Evolutionary conservation across 2,329 filamentous ascomycete genomes (phyloP), one percentile per base, ranked within the genome.

Genomic region (Trichoderma lentiforme): DNA sequence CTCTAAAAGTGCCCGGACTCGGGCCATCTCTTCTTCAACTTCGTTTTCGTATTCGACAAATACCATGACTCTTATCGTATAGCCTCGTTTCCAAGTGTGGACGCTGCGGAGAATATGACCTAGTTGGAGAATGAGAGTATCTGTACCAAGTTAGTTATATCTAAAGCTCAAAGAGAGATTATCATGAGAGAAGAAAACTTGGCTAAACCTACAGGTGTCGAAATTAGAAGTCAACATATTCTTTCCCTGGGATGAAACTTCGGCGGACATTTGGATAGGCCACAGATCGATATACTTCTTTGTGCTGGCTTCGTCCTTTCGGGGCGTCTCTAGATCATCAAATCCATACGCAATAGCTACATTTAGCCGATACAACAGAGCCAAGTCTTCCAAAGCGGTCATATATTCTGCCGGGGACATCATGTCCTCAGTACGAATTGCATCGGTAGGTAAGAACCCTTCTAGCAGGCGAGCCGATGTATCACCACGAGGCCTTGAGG

Each of bases 181-280:
- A n/a, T 6, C n/a, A 30, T 6, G 32, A 5, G 9, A 11, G 15
- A 11, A 56, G 21, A 3, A 11, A 15, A 43, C 32, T 18, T n/a
- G 6, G 15, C 5, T 9, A 4, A 14, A 81, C 88, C 81, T 89
- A 86, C 94, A 97, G 0, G 94, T 97, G 79, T 97, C 94, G 79
- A 97, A 97, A 75, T 97, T 97, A 0, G 93, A 96, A 0, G 94
- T 97, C 70, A 95, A 81, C 6, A 96, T 86, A 74, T 86, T 90
- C 77, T 89, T 88, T 1, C 86, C 87, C 74, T 91, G 90, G 1
- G 91, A 85, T 0, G 89, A 88, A 39, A 96, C 88, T 76, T 95
- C 93, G 1, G 93, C 93, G 6, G 93, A 95, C 93, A 97, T 97
- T 75, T 97, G 94, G 68, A 97, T 96, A 0, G 94, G 94, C 94